Conservation (phyloP, 73 alveolate genomes). For the Tetrahymena malaccensis region DNA sequence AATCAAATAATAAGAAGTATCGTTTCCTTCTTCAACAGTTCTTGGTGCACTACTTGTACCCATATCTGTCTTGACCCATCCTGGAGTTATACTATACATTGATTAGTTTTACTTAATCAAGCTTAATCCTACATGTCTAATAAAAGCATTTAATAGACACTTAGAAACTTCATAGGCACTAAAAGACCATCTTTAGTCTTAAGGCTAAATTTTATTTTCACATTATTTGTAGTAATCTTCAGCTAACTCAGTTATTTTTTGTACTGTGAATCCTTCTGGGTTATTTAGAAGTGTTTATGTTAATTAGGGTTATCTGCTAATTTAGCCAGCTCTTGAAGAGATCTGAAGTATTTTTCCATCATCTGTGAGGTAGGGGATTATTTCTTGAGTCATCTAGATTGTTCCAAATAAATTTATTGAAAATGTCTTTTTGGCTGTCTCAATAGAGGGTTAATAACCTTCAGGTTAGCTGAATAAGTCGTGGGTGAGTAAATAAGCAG, state of each 20-base stretch:
- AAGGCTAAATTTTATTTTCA: constrained; percentile 2
- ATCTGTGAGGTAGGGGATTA: constrained; percentile 24
- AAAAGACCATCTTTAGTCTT: not conserved
- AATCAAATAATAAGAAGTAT: constrained; percentile 5
- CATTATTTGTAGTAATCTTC: constrained; percentile 10
- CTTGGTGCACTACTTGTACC: constrained; percentile 44
- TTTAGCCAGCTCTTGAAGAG: constrained; percentile 32
- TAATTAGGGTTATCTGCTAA: constrained; percentile 1
- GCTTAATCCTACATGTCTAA: constrained; percentile 6
- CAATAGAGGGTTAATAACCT: constrained; percentile 2
- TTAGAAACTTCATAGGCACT: constrained; percentile 38
- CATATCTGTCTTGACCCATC: constrained; percentile 48
- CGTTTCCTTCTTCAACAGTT: constrained; percentile 37
- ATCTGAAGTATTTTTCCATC: constrained; percentile 40
- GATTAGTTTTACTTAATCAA: not conserved
- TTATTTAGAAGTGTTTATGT: not conserved
- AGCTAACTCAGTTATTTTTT: not conserved
- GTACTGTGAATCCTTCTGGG: not conserved
- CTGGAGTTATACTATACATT: constrained; percentile 33
- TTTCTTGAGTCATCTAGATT: constrained; percentile 25
- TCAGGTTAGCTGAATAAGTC: not conserved
- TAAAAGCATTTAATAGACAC: constrained; percentile 35
- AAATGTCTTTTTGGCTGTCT: constrained; percentile 25
- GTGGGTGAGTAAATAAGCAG: constrained; percentile 8
- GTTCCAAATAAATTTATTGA: constrained; percentile 43